A percentile compares a stretch with the other conserved stretches of the same genome.
These are phyloP conservation scores for Aphanomyces astaci DNA, from an alignment of 352 stramenopile species.

Conservation along the genomic window DNA sequence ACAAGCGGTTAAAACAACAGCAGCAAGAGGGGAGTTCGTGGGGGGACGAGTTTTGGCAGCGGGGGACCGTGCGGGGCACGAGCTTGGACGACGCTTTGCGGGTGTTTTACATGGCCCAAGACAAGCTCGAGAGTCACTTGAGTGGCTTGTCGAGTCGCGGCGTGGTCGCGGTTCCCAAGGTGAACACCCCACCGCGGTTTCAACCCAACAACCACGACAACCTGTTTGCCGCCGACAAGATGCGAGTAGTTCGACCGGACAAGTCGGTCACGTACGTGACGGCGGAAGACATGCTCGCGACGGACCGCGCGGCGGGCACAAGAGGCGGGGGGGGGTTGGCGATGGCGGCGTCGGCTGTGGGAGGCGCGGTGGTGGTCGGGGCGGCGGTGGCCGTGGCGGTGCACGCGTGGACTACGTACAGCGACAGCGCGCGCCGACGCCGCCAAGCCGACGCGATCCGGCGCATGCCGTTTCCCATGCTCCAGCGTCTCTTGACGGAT, in stretches of 20 bases:
- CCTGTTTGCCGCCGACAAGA: slow-evolving; percentile 57
- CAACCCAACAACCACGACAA: slow-evolving; percentile 79
- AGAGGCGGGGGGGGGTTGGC: slow-evolving; percentile 34
- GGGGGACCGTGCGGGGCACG: slow-evolving; percentile 74
- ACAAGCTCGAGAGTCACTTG: slow-evolving; percentile 35
- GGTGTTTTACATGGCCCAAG: slow-evolving; percentile 69
- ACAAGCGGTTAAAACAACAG: slow-evolving; percentile 36
- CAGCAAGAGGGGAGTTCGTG: slow-evolving; percentile 34
- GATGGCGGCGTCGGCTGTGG: slow-evolving; percentile 29
- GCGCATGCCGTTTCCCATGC: slow-evolving; percentile 60
- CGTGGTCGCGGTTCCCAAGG: slow-evolving; percentile 29
- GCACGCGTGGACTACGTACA: slow-evolving; percentile 76
- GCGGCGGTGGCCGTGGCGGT: slow-evolving; percentile 70
- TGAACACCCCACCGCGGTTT: slow-evolving; percentile 38
- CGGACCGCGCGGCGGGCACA: slow-evolving; percentile 29
- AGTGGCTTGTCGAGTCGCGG: slow-evolving; percentile 49
- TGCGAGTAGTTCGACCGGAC: slow-evolving; percentile 54
- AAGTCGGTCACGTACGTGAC: slow-evolving; percentile 72
- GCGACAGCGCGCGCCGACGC: slow-evolving; percentile 47
- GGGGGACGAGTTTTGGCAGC: slow-evolving; percentile 66
- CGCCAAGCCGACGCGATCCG: slow-evolving; percentile 62
- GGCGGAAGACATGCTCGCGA: slow-evolving; percentile 59
- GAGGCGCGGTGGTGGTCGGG: slow-evolving; percentile 66
- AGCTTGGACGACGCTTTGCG: slow-evolving; percentile 76
- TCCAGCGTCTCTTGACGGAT: slow-evolving; percentile 57